Evolutionary conservation across 176 grass and related monocot genomes (phyloP), one percentile per base, ranked within the genome.

Genomic region (Chrysopogon serrulatus): DNA sequence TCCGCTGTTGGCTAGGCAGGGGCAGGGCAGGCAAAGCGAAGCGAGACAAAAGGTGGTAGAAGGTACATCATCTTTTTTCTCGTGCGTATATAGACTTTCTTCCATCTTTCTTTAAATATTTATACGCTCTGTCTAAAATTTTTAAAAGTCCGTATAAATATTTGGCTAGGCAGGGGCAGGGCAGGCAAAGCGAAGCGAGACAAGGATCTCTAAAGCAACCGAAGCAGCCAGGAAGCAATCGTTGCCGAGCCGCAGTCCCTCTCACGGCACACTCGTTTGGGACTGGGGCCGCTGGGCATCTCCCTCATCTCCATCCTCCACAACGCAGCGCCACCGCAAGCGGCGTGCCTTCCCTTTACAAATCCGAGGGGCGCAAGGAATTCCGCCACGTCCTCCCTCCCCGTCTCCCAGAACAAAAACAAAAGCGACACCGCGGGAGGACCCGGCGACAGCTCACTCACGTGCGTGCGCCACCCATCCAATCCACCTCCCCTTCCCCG

Each of bases 381-480:
- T 65, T 31, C 63, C 63, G 31, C 33, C 64, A 16, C 64, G 15
- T 19, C 31, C 27, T 5, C n/a, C n/a, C n/a, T n/a, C n/a, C n/a
- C n/a, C n/a, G n/a, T n/a, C 59, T 3, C 14, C 63, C 63, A 66
- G 64, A 15, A 17, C 5, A 34, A 36, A 84, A 79, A 37, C 19
- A 79, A 79, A 87, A 70, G 76, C 76, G 76, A 17, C 37, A 68
- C 43, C 17, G 51, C 19, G 54, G 23, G 53, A 24, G 54, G 54
- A 26, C 54, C 23, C 54, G 54, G n/a, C 54, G 54, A 62, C 59
- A 62, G 59, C 59, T 30, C 59, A 62, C 59, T 76, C 78, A 26
- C 72, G 26, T 83, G 32, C 72, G 26, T 83, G 81, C 87, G 77
- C 82, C 34, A 75, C 65, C 86, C 31, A 44, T 35, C 30, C 47